phyloP scores from a whole-genome alignment of 371 early-diverging fungal genomes.

The Amoeboradix gromovi region DNA sequence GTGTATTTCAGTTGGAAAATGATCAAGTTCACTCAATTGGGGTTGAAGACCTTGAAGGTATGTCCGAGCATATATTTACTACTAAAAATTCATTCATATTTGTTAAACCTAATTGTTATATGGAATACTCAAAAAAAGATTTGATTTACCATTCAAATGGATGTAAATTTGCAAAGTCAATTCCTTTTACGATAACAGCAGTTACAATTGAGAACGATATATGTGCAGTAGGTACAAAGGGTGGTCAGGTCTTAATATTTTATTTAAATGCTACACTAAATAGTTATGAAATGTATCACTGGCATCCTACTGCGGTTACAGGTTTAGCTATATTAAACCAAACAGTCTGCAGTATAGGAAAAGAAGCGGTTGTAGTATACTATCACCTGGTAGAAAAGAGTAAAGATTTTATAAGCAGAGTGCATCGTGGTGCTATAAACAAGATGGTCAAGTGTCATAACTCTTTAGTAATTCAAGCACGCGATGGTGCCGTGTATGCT shows the following conservation, averaged over 20 bases:
- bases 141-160: not conserved
- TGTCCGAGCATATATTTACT: not conserved
- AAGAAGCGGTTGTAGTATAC: not conserved
- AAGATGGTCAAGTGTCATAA: not conserved
- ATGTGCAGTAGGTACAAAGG: not conserved
- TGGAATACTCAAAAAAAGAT: not conserved
- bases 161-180: not conserved
- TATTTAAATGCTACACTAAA: not conserved
- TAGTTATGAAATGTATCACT: not conserved
- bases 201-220: not conserved
- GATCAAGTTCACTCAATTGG: not conserved
- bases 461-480: not conserved
- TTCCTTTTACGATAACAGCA: not conserved
- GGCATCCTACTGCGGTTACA: not conserved
- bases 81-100: not conserved
- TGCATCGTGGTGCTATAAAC: not conserved
- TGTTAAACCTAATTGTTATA: not conserved
- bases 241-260: not conserved
- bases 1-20: not conserved
- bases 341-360: not conserved
- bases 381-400: not conserved
- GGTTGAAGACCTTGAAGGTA: not conserved
- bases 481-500: not conserved
- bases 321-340: not conserved
- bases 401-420: not conserved